These are phyloP conservation scores for Penicillium polonicum DNA, from an alignment of 2,329 filamentous ascomycete genomes.

Conservation along the genomic window DNA sequence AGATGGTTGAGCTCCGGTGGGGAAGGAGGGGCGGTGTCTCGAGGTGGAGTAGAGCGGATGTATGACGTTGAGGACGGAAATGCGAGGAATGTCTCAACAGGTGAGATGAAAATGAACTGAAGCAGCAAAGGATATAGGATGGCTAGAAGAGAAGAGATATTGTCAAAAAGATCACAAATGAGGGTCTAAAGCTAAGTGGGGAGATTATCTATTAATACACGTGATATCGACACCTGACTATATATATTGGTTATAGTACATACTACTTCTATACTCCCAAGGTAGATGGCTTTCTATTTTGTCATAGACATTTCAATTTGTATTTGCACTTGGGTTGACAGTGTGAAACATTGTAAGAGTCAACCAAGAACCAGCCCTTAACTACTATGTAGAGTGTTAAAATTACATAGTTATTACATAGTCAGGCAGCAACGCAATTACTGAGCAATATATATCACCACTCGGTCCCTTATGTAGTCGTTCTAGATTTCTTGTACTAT, in stretches of 20 bases:
- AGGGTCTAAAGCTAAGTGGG: neutral
- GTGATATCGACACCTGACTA: constrained; percentile 6
- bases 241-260: neutral
- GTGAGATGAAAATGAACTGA: neutral
- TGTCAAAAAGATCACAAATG: neutral
- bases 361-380: too few species aligned
- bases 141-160: neutral
- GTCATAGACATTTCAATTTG: neutral
- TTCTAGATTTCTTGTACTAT: too few species aligned
- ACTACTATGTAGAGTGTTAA: too few species aligned
- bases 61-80: constrained; percentile 6
- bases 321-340: neutral
- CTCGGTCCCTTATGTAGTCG: too few species aligned
- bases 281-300: neutral
- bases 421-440: neutral
- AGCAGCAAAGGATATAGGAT: neutral
- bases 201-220: neutral
- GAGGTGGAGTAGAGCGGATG: constrained; percentile 3
- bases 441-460: neutral
- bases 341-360: neutral
- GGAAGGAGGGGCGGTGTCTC: constrained; percentile 6
- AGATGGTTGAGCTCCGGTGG: constrained; percentile 7
- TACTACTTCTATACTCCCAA: neutral
- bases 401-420: neutral
- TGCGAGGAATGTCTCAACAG: neutral